A percentile compares a stretch with the other conserved stretches of the same genome.
Evolutionary conservation across 2,329 filamentous ascomycete species (phyloP).

Genomic region (Pyrenochaeta sp.): DNA sequence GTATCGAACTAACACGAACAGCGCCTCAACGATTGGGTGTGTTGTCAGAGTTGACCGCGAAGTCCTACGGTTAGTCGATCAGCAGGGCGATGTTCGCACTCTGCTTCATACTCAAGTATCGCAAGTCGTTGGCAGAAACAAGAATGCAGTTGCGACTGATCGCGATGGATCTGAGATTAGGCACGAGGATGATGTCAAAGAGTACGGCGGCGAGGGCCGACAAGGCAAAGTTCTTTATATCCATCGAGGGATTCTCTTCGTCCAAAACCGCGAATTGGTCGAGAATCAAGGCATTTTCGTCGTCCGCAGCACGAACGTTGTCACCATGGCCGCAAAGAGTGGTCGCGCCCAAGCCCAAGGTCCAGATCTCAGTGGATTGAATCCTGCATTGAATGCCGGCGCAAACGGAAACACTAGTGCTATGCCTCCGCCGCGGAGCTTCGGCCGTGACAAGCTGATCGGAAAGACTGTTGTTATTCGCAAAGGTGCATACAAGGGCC

Average conservation of each 20-base stretch:
- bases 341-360: conserved; percentile 76
- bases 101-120: conserved; percentile 91
- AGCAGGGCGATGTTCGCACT: conserved; percentile 82
- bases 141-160: conserved; percentile 88
- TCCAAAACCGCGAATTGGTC: conserved; percentile 82
- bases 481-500: conserved; percentile 88
- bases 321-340: conserved; percentile 92
- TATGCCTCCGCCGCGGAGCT: conserved; percentile 73
- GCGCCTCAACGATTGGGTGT: conserved; percentile 86
- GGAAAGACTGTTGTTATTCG: conserved; percentile 91
- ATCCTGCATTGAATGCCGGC: conserved; percentile 76
- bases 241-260: conserved; percentile 89
- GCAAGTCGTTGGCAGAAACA: conserved; percentile 84
- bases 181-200: conserved; percentile 89
- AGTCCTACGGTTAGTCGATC: conserved; percentile 87
- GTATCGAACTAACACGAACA: conserved; percentile 35
- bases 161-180: conserved; percentile 93
- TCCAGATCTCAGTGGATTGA: conserved; percentile 89
- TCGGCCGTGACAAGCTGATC: conserved; percentile 82
- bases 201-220: conserved; percentile 83
- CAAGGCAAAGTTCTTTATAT: conserved; percentile 93
- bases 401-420: conserved; percentile 60
- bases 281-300: conserved; percentile 94
- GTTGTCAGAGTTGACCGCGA: conserved; percentile 96
- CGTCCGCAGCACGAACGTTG: conserved; percentile 82